Evolutionary conservation across 2,329 filamentous ascomycete genomes (phyloP).

Genomic region (Colletotrichum echinochloae): DNA sequence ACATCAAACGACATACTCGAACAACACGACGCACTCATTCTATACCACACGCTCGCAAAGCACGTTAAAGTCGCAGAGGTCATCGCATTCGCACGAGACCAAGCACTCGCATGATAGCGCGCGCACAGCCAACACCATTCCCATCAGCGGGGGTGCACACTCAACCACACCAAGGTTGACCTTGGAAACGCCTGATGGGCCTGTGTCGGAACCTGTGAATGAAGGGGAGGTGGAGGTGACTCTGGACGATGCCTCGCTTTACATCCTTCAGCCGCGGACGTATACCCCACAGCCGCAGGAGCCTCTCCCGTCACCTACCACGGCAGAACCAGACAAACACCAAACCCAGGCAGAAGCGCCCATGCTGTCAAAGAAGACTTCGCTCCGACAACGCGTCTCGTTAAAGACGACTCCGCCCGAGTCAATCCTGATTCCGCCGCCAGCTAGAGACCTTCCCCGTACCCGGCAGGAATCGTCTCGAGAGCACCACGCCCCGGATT

Average conservation of each 20-base stretch:
- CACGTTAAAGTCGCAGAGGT: constrained; percentile 12
- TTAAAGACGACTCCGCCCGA: constrained; percentile 64
- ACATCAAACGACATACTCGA: constrained; percentile 13
- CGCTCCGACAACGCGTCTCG: constrained; percentile 66
- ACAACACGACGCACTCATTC: constrained; percentile 12
- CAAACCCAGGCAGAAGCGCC: constrained; percentile 41
- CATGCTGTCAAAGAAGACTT: constrained; percentile 53
- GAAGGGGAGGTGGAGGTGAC: constrained; percentile 30
- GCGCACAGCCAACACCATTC: constrained; percentile 20
- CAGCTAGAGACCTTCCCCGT: constrained; percentile 51
- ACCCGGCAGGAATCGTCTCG: constrained; percentile 41
- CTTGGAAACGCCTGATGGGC: constrained; percentile 31
- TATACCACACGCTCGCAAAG: constrained; percentile 33
- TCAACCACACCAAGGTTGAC: constrained; percentile 30
- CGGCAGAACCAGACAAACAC: constrained; percentile 46
- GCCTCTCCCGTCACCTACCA: constrained; percentile 61
- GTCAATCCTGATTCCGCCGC: constrained; percentile 65
- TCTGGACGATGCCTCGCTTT: constrained; percentile 57
- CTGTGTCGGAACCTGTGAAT: constrained; percentile 9
- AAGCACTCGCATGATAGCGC: constrained; percentile 3
- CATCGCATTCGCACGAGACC: neutral
- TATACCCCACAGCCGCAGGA: constrained; percentile 66
- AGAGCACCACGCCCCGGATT: constrained; percentile 52
- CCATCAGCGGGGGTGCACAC: constrained; percentile 16
- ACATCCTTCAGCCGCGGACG: constrained; percentile 67